Evolutionary conservation across 1,284 basidiomycete species (phyloP).

Genomic region (Ustilago cynodontis): DNA sequence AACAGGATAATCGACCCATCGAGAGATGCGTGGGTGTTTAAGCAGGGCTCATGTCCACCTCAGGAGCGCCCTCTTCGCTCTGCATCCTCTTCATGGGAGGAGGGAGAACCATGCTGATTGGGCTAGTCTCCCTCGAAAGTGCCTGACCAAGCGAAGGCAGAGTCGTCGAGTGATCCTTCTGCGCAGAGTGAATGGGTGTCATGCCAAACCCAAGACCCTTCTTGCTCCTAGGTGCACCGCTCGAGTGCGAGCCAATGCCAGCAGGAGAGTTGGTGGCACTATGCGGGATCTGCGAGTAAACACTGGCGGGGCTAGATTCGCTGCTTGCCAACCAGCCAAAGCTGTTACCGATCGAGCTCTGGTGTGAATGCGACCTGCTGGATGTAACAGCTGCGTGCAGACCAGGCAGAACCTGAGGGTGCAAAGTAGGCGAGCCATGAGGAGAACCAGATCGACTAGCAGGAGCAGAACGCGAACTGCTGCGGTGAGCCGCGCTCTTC

Average conservation of each 20-base stretch:
- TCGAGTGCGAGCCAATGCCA: constrained; percentile 25
- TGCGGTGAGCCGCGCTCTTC: constrained; percentile 37
- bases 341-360: constrained; percentile 51
- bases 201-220: constrained; percentile 43
- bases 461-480: constrained; percentile 59
- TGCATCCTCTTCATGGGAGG: constrained; percentile 47
- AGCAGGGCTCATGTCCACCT: constrained; percentile 45
- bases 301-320: constrained; percentile 49
- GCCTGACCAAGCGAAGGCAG: constrained; percentile 48
- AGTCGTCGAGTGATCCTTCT: constrained; percentile 35
- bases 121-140: constrained; percentile 38
- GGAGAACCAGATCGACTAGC: constrained; percentile 54
- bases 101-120: constrained; percentile 49
- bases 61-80: constrained; percentile 27
- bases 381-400: constrained; percentile 2
- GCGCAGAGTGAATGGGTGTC: constrained; percentile 50
- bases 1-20: neutral
- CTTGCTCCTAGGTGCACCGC: constrained; percentile 21
- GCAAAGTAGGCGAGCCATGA: constrained; percentile 51
- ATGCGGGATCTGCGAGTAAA: constrained; percentile 40
- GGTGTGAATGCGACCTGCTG: constrained; percentile 52
- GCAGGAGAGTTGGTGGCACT: constrained; percentile 49
- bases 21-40: constrained; percentile 2
- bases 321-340: constrained; percentile 39
- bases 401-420: constrained; percentile 28